Base-by-base conservation (phyloP, 257 asterid species). In the Solanum infundibuliforme region DNA sequence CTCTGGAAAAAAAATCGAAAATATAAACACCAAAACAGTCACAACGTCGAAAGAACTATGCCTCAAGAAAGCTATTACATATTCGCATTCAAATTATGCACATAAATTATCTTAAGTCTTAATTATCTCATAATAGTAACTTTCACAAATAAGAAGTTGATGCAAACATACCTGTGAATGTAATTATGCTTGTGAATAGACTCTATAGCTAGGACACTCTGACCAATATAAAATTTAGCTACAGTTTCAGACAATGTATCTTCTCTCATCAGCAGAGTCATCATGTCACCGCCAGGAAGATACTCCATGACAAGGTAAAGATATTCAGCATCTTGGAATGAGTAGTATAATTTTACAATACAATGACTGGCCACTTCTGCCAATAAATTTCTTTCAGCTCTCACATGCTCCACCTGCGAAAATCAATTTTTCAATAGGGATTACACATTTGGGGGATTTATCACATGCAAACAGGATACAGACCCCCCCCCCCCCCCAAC, bases 241-340 rank as follows among this genome's bases (percentile, higher is more conserved):
- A 79, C 90, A 60, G 68, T 88, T 87, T 89, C 90, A 21, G 87
- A 66, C 66, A 89, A 58, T 36, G 52, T 89, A 48, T 89, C 90
- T 52, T 89, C 98, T 90, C 99, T 93, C 95, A 97, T 97, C 90
- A 97, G 93, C 90, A 97, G 93, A 87, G 98, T 95, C 99, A 97
- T 95, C 98, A 95, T 94, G 88, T 97, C 99, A 69, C 99, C 98
- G 39, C 99, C 99, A 90, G 98, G 99, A 83, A 97, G 97, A 89
- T 97, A 95, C 89, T 97, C 99, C 99, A 97, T 97, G 89, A 97
- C 86, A 68, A 89, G 89, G 79, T 87, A 87, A 23, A 87, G 89
- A 82, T 82, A 89, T 72, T 89, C 90, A 32, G 86, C 87, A 35
- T 89, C 90, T 89, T 89, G 90, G 86, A 89, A 89, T 58, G 90